Evolutionary conservation across 2,329 filamentous ascomycete species (phyloP).

Genomic region (Podosphaera fusca): DNA sequence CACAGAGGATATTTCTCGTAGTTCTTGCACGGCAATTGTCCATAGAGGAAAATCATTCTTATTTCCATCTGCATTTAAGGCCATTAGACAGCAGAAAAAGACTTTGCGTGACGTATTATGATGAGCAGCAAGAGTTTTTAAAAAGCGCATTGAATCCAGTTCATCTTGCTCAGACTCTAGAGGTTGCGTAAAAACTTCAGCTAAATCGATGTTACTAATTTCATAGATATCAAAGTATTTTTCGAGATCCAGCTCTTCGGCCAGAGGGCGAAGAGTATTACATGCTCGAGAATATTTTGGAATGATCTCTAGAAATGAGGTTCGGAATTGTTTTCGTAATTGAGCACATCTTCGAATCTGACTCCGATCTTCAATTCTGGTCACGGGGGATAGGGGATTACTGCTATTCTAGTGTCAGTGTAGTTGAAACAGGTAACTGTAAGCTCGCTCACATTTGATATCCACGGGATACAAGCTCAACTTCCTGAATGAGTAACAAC

Average conservation of each 20-base stretch:
- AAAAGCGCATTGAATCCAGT: slow-evolving; percentile 48
- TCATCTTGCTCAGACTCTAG: slow-evolving; percentile 50
- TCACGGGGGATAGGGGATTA: slow-evolving; percentile 76
- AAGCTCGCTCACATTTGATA: slow-evolving; percentile 46
- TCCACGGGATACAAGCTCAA: slow-evolving; percentile 81
- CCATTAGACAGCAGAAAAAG: slow-evolving; percentile 69
- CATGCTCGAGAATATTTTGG: slow-evolving; percentile 50
- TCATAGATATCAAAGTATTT: slow-evolving; percentile 86
- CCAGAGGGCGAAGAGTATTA: slow-evolving; percentile 43
- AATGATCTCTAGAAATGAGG: slow-evolving; percentile 45
- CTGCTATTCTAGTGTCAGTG: slow-evolving; percentile 31
- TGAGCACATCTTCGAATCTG: slow-evolving; percentile 60
- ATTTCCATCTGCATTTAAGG: slow-evolving; percentile 62
- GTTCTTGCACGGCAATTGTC: slow-evolving; percentile 53
- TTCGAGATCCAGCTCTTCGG: slow-evolving; percentile 62
- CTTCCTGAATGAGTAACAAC: slow-evolving; percentile 69
- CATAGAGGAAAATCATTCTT: slow-evolving; percentile 56
- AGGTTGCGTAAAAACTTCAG: slow-evolving; percentile 43
- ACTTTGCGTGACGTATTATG: slow-evolving; percentile 64
- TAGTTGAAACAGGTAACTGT: background rate
- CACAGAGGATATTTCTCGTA: slow-evolving; percentile 38
- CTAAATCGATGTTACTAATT: slow-evolving; percentile 48
- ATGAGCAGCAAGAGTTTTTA: slow-evolving; percentile 63
- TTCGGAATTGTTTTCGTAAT: slow-evolving; percentile 52
- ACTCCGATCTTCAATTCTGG: slow-evolving; percentile 62